These are phyloP conservation scores for Aspergillus olivimuriae DNA, from an alignment of 495 filamentous ascomycete species.

Conservation along the genomic window DNA sequence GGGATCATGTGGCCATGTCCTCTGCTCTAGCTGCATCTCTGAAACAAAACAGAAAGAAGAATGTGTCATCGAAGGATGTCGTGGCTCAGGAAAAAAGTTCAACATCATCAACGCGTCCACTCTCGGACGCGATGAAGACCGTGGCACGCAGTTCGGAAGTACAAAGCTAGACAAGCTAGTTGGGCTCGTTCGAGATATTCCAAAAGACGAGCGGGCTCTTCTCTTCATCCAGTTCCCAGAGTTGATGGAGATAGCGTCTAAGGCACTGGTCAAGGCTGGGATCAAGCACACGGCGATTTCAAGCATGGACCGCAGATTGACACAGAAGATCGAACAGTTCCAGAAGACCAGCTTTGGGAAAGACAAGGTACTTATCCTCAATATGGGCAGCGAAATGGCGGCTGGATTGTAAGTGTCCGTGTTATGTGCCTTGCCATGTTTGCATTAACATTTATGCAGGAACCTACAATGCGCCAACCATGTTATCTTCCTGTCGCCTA, in stretches of 20 bases:
- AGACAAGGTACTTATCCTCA: conserved; percentile 58
- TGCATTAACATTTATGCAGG: conserved; percentile 26
- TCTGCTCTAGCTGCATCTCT: conserved; percentile 35
- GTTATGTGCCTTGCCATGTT: background rate
- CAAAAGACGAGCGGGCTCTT: conserved; percentile 40
- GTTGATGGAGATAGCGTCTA: conserved; percentile 28
- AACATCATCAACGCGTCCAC: conserved; percentile 31
- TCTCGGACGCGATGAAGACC: conserved; percentile 23
- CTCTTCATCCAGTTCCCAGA: conserved; percentile 48
- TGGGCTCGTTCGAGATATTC: conserved; percentile 34
- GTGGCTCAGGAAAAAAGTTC: conserved; percentile 17
- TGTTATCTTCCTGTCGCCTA: conserved; percentile 65
- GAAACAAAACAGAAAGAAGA: conserved; percentile 10
- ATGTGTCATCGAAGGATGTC: conserved; percentile 28
- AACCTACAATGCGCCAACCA: conserved; percentile 75
- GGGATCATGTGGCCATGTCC: conserved; percentile 45
- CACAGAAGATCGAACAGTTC: conserved; percentile 38
- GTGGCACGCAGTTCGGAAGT: conserved; percentile 27
- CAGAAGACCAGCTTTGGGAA: conserved; percentile 22
- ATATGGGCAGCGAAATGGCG: conserved; percentile 55
- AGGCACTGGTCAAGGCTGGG: conserved; percentile 19
- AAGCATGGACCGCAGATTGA: conserved; percentile 17
- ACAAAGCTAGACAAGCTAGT: conserved; percentile 45
- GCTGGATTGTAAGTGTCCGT: conserved; percentile 57
- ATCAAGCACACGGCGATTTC: conserved; percentile 31